These are phyloP conservation scores for Nakaseomyces kungkrabaensis DNA, from an alignment of 1,139 yeast species.

Conservation along the genomic window DNA sequence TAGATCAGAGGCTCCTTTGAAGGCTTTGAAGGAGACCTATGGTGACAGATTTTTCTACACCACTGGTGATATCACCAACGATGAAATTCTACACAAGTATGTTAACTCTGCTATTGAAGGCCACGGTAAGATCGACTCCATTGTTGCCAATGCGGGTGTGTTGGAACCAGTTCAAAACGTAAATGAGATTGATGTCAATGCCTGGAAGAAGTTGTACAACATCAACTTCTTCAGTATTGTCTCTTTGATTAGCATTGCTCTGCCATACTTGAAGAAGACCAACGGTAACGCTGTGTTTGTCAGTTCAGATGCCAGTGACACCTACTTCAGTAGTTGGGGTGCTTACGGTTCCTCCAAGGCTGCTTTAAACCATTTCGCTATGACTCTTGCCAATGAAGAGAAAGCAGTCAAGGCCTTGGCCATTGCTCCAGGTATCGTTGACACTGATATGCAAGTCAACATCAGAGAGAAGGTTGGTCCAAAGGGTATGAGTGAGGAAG, in stretches of 20 bases:
- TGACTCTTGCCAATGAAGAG: conserved; percentile 60
- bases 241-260: conserved; percentile 43
- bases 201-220: conserved; percentile 61
- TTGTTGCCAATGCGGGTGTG: conserved; percentile 82
- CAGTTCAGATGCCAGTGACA: conserved; percentile 64
- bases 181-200: conserved; percentile 35
- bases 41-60: conserved; percentile 47
- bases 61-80: conserved; percentile 59
- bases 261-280: conserved; percentile 49
- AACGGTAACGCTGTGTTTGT: conserved; percentile 51
- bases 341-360: conserved; percentile 90
- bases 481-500: conserved; percentile 45
- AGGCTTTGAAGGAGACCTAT: conserved; percentile 35
- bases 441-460: conserved; percentile 73
- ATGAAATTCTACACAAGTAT: conserved; percentile 34
- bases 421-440: conserved; percentile 90
- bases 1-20: conserved; percentile 44
- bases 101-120: conserved; percentile 39
- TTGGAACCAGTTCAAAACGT: conserved; percentile 60
- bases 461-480: conserved; percentile 53
- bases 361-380: conserved; percentile 67
- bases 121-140: conserved; percentile 49
- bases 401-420: conserved; percentile 49
- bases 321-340: conserved; percentile 54
- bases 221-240: conserved; percentile 74